Evolutionary conservation across 208 protist species (phyloP), one percentile per base, ranked within the genome.

Genomic region (Acanthamoeba castellanii): DNA sequence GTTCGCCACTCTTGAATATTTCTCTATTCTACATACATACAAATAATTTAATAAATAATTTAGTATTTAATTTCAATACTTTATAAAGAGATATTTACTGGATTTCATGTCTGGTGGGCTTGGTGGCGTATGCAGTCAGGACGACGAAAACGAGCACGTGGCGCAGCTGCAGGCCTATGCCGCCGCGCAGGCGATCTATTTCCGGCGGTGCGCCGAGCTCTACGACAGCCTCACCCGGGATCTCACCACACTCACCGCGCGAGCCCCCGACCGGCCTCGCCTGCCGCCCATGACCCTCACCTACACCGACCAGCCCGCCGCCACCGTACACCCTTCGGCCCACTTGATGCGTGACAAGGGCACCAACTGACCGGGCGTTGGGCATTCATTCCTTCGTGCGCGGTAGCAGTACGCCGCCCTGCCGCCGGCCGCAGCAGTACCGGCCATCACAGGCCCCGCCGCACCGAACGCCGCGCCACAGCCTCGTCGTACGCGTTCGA

Each of bases 151-250:
- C 78, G 78, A 52, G 50, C 78, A 87, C 47, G 78, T 61, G 9
- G 78, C 78, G 25, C 78, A 87, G 78, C 50, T 87, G 78, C 78
- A 87, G 78, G 78, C 78, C 78, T 87, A 87, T 27, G 78, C 78
- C 25, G 78, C 78, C 13, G 78, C 78, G n/a, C 78, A 87, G 78
- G 78, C 78, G n/a, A 87, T 87, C 78, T 87, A 87, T n/a, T 87
- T 61, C 50, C 18, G 50, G 7, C 42, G 50, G 50, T 87, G 78
- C 78, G 37, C 78, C 6, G 78, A 87, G n/a, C 50, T 64, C 27
- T 87, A 61, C 30, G 78, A 87, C 78, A n/a, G 32, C 2, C 50
- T 87, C 47, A 37, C 78, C 4, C 37, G 78, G 4, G 78, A 87
- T 27, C 78, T 87, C 47, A 61, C 78, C 8, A 8, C 47, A 11